phyloP scores from a whole-genome alignment of 768 basidiomycete species.

The Tricholoma flavovirens region DNA sequence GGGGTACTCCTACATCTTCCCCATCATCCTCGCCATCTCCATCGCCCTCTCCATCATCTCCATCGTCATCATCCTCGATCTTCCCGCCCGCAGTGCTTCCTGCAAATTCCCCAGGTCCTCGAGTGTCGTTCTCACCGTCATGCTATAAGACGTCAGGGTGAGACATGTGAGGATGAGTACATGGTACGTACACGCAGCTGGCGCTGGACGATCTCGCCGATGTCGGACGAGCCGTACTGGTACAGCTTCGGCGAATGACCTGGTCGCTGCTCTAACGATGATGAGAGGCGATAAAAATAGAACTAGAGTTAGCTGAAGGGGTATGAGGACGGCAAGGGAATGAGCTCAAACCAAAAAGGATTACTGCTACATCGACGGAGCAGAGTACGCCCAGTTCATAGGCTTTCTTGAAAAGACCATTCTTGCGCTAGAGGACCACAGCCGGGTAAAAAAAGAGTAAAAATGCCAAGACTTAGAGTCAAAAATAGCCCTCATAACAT shows the following conservation, averaged over 20 bases:
- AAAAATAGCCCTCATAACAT: conserved; percentile 54
- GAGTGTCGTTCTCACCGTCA: conserved; percentile 45
- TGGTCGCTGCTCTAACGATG: conserved; percentile 57
- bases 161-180: conserved; percentile 7
- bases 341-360: conserved; percentile 57
- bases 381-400: conserved; percentile 87
- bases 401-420: conserved; percentile 88
- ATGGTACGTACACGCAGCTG: conserved; percentile 42
- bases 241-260: conserved; percentile 79
- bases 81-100: conserved; percentile 23
- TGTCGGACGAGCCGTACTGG: conserved; percentile 73
- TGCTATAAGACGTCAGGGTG: conserved; percentile 24
- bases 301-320: conserved; percentile 16
- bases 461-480: conserved; percentile 37
- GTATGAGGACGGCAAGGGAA: conserved; percentile 1
- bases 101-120: conserved; percentile 41
- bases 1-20: conserved; percentile 12
- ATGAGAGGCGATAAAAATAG: conserved; percentile 30
- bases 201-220: conserved; percentile 63
- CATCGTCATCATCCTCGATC: conserved; percentile 15
- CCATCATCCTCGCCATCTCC: conserved; percentile 22
- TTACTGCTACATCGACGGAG: conserved; percentile 84
- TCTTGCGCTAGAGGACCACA: conserved; percentile 58
- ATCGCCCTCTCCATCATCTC: conserved; percentile 24
- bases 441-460: conserved; percentile 24